Base-by-base conservation (phyloP, 1,284 basidiomycete species). In the Mycosarcoma maydis region DNA sequence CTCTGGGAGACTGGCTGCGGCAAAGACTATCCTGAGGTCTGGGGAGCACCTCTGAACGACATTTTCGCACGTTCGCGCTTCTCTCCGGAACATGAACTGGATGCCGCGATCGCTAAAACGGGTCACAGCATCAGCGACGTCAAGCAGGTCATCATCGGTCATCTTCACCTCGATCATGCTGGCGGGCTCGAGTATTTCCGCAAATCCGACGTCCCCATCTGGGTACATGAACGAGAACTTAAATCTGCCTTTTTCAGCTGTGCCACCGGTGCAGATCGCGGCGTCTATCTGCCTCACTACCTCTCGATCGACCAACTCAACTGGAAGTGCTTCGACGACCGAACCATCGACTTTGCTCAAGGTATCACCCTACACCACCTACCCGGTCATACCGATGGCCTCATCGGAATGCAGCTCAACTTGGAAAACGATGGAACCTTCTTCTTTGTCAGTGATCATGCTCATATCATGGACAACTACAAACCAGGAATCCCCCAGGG, bases 1-100 rank as follows among this genome's bases (percentile, higher is more conserved):
- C 57, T 81, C 2, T 80, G 72, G 73, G 78, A 80, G 59, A 76
- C 74, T 2, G 78, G 78, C 9, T 73, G 57, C n/a, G 76, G 77
- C 24, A 71, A 69, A 30, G 36, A 37, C 19, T 37, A 37, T 37
- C 36, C 30, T 49, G 46, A 62, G 54, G 57, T 72, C 0, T 72
- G 69, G 69, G 69, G 65, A 2, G 52, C 65, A 8, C 67, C 55
- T 2, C 19, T 67, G 16, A 58, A 53, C 33, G 78, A 77, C 40
- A 67, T 77, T 33, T 79, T 80, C 37, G 59, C 67, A 0, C 48
- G 64, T 3, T 30, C 17, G 6, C 26, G 58, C 6, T 76, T 77
- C 40, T 57, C 58, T 13, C 55, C 57, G 1, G 72, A 75, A 30
- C 77, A 81, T 41, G 75, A 81, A 37, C 62, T 82, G 8, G 78